A percentile compares a stretch with the other conserved stretches of the same genome.
phyloP scores from a whole-genome alignment of 1,284 basidiomycete species.

The Malassezia globosa region DNA sequence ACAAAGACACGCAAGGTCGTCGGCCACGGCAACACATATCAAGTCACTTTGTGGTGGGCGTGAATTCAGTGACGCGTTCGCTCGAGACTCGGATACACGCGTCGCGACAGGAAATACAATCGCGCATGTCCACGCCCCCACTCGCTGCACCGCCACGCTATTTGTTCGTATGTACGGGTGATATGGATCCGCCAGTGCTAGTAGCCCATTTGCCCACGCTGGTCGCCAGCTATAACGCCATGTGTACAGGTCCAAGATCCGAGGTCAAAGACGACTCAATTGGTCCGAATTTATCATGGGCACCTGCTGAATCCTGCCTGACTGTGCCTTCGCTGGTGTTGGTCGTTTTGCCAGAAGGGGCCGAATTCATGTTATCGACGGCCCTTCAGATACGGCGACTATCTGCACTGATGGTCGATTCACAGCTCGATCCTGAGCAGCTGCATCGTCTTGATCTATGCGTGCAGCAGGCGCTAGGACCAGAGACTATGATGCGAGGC shows the following conservation, averaged over 20 bases:
- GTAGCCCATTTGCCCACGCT: conserved; percentile 19
- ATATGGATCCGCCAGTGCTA: conserved; percentile 11
- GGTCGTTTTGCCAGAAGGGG: conserved; percentile 10
- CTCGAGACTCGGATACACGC: conserved; percentile 9
- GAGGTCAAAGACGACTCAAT: too few relatives aligned
- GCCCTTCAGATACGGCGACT: conserved; percentile 12
- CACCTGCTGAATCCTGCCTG: background rate
- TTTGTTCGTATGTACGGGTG: conserved; percentile 15
- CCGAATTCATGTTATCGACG: conserved; percentile 16
- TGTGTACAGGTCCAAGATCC: background rate
- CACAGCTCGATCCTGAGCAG: background rate
- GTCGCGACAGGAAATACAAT: background rate
- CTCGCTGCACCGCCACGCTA: background rate
- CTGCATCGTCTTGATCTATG: background rate
- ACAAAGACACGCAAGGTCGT: background rate
- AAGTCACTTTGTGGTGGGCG: conserved; percentile 1
- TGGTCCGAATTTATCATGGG: background rate
- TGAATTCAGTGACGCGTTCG: conserved; percentile 10
- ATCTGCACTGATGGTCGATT: conserved; percentile 4
- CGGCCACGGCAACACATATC: background rate
- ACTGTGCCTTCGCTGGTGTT: conserved; percentile 5
- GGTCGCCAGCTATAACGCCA: conserved; percentile 13
- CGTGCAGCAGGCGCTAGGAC: background rate
- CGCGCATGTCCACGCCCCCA: too few relatives aligned
- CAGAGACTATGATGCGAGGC: background rate